Conservation (phyloP, 352 stramenopile species). For the Phytophthora syringae region DNA sequence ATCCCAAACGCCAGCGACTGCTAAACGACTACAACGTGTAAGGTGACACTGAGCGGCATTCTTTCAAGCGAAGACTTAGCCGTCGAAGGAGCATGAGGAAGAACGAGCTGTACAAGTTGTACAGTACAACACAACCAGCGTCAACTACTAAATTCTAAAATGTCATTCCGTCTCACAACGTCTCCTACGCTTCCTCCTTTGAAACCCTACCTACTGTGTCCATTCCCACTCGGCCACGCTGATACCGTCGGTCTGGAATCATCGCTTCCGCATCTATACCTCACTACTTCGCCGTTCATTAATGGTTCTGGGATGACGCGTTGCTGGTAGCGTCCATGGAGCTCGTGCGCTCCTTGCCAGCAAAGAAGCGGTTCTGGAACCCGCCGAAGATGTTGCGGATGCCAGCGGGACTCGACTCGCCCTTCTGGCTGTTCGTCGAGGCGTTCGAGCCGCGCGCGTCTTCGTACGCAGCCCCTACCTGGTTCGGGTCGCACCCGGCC, state of each 20-base stretch:
- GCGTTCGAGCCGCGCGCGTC: slow-evolving; percentile 37
- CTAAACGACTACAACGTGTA: slow-evolving; percentile 63
- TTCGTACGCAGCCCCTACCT: slow-evolving; percentile 20
- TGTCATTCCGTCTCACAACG: slow-evolving; percentile 28
- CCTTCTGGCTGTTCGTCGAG: slow-evolving; percentile 45
- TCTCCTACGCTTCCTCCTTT: slow-evolving; percentile 5
- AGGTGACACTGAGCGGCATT: not conserved
- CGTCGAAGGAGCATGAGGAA: too few relatives aligned
- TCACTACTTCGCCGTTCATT: slow-evolving; percentile 22
- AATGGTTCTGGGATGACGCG: slow-evolving; percentile 38
- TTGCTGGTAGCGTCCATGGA: slow-evolving; percentile 60
- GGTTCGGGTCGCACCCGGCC: slow-evolving; percentile 55
- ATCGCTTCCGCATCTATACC: slow-evolving; percentile 19
- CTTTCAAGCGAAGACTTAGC: too few relatives aligned
- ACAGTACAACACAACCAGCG: slow-evolving; percentile 22
- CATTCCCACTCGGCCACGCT: too few relatives aligned
- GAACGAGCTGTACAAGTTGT: slow-evolving; percentile 13
- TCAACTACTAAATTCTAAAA: slow-evolving; percentile 44
- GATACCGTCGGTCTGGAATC: too few relatives aligned
- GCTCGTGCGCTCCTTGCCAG: slow-evolving; percentile 59
- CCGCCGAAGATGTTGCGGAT: slow-evolving; percentile 74
- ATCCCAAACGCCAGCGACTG: slow-evolving; percentile 77
- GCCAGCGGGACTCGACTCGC: slow-evolving; percentile 46
- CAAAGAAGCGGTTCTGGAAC: slow-evolving; percentile 78
- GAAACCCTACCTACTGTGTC: slow-evolving; percentile 31